Evolutionary conservation across 345 rosid species (phyloP).

Genomic region (Dipteronia dyeriana): DNA sequence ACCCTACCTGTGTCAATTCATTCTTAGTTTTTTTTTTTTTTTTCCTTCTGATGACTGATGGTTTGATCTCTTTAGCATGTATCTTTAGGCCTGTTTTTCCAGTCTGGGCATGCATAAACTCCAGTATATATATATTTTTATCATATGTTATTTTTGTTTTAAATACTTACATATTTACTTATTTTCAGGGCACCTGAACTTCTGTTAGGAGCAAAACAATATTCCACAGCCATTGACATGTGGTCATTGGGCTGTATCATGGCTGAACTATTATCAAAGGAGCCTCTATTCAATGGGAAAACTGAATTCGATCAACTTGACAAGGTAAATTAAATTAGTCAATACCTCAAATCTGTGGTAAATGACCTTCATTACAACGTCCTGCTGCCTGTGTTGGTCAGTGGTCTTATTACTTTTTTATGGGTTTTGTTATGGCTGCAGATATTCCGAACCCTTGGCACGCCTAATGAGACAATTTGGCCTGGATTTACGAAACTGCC

Average conservation of each 20-base stretch:
- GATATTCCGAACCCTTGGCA: constrained; percentile 91
- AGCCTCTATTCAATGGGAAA: constrained; percentile 92
- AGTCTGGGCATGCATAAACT: too few species aligned
- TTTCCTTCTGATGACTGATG: background rate
- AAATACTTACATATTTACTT: background rate
- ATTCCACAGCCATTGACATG: constrained; percentile 99
- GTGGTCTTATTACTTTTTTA: background rate
- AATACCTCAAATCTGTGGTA: background rate
- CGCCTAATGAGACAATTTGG: constrained; percentile 97
- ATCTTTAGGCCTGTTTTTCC: background rate
- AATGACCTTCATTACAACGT: background rate
- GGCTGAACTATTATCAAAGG: constrained; percentile 91
- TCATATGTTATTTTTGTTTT: background rate
- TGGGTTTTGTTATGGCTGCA: constrained; percentile 31
- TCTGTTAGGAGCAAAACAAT: constrained; percentile 87
- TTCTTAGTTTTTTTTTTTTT: background rate
- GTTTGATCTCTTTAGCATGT: background rate
- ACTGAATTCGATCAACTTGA: constrained; percentile 97
- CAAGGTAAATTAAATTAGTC: constrained; percentile 59
- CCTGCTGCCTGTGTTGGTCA: constrained; percentile 10
- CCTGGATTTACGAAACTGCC: constrained; percentile 94
- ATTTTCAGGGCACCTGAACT: constrained; percentile 96
- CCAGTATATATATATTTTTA: background rate
- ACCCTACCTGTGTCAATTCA: background rate
- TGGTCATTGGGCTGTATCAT: constrained; percentile 99